Conservation (phyloP, 257 asterid species). For the Anisodus acutangulus region DNA sequence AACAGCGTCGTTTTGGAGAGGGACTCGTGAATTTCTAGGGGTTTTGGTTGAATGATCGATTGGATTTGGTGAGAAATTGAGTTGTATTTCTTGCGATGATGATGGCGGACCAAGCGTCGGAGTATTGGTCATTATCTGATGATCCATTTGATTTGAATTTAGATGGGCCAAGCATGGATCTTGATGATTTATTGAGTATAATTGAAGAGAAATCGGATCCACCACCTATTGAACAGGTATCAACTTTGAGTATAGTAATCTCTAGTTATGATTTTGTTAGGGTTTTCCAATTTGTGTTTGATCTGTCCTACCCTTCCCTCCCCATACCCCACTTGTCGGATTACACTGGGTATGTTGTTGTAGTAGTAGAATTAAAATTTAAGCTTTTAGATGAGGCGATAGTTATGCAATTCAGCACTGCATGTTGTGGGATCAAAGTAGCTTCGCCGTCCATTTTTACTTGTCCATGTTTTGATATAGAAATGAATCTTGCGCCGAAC, state of each 20-base stretch:
- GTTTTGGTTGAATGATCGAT: neutral
- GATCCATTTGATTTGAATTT: constrained; percentile 40
- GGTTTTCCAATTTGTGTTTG: neutral
- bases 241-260: neutral
- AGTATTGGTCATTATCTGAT: constrained; percentile 36
- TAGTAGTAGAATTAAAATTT: neutral
- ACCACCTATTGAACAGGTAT: constrained; percentile 35
- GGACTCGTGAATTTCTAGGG: neutral
- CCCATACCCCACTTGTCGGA: no score
- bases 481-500: no score
- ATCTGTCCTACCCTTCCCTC: neutral
- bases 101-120: constrained; percentile 50
- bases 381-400: neutral
- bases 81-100: constrained; percentile 47
- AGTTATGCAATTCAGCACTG: neutral
- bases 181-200: constrained; percentile 46
- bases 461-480: no score
- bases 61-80: neutral
- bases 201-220: constrained; percentile 43
- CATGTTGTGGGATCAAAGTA: neutral
- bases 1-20: no score
- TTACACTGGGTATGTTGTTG: no score
- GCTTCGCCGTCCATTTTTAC: no score
- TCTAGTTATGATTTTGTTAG: neutral
- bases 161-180: constrained; percentile 49